These are phyloP conservation scores for Sphaerostilbella broomeana DNA, from an alignment of 2,329 filamentous ascomycete genomes.

Conservation along the genomic window DNA sequence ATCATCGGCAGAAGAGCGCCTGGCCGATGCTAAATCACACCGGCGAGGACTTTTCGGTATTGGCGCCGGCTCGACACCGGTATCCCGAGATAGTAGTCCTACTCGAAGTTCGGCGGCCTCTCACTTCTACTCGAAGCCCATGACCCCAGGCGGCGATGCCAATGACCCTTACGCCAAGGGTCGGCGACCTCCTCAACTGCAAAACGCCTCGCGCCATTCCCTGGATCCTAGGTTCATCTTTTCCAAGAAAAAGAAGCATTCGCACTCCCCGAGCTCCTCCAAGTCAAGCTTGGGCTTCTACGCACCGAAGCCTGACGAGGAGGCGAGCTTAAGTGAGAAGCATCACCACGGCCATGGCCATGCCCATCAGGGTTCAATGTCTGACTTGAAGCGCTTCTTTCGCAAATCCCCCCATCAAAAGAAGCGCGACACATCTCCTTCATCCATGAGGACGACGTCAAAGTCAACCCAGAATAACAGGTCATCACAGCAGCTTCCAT, in stretches of 20 bases:
- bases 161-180: conserved; percentile 85
- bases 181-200: conserved; percentile 64
- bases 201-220: conserved; percentile 52
- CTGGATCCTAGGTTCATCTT: conserved; percentile 85
- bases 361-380: conserved; percentile 70
- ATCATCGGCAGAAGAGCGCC: conserved; percentile 33
- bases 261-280: conserved; percentile 46
- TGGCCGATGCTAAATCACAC: conserved; percentile 33
- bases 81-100: conserved; percentile 57
- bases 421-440: conserved; percentile 60
- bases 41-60: conserved; percentile 49
- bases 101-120: conserved; percentile 56
- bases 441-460: conserved; percentile 44
- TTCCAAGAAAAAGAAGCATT: conserved; percentile 61
- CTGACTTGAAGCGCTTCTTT: conserved; percentile 94
- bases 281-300: conserved; percentile 40
- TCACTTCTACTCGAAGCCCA: conserved; percentile 63
- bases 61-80: conserved; percentile 48
- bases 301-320: conserved; percentile 13
- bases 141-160: conserved; percentile 69
- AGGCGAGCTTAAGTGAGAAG: conserved; percentile 11
- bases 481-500: conserved; percentile 64
- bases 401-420: conserved; percentile 66
- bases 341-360: conserved; percentile 20
- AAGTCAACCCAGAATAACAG: conserved; percentile 28